Percentiles rank a stretch among this genome's conserved stretches.
Conservation (phyloP, 192 early-diverging fungal genomes). For the Mortierella claussenii region DNA sequence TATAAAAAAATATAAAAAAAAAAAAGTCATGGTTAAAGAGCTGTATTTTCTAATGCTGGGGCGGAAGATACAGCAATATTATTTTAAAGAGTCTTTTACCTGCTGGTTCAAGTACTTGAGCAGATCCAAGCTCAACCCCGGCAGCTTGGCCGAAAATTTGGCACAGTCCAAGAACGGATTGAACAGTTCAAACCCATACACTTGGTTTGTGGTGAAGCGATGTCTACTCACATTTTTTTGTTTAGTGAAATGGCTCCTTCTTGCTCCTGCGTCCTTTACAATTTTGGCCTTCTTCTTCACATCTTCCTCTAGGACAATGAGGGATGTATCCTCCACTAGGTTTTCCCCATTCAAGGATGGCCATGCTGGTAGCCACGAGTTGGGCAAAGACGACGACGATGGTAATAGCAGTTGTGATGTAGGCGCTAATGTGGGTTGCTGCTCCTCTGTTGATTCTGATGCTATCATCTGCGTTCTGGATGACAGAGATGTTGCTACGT, state of each 20-base stretch:
- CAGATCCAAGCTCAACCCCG: conserved; percentile 15
- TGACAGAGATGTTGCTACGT: too few relatives aligned
- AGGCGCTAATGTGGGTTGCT: too few relatives aligned
- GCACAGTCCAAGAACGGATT: conserved; percentile 28
- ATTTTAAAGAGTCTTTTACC: too few relatives aligned
- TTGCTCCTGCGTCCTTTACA: neutral
- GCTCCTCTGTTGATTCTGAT: neutral
- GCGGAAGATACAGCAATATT: too few relatives aligned
- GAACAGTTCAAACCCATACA: conserved; percentile 28
- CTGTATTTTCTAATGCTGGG: too few relatives aligned
- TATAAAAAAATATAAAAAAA: too few relatives aligned
- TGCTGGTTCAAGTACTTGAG: conserved; percentile 23
- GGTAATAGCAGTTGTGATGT: too few relatives aligned
- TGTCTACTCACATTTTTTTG: neutral
- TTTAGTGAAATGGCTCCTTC: conserved; percentile 20
- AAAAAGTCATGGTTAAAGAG: too few relatives aligned
- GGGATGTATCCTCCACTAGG: conserved; percentile 1
- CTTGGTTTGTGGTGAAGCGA: conserved; percentile 9
- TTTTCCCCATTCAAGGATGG: conserved; percentile 11
- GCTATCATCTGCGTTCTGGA: too few relatives aligned
- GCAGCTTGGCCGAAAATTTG: conserved; percentile 17
- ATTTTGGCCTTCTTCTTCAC: conserved; percentile 11
- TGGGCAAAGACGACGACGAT: neutral
- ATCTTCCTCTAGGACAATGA: conserved; percentile 10
- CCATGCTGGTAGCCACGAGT: neutral